These are phyloP conservation scores for Breynia disticha DNA, from an alignment of 441 rosid species.

Conservation along the genomic window DNA sequence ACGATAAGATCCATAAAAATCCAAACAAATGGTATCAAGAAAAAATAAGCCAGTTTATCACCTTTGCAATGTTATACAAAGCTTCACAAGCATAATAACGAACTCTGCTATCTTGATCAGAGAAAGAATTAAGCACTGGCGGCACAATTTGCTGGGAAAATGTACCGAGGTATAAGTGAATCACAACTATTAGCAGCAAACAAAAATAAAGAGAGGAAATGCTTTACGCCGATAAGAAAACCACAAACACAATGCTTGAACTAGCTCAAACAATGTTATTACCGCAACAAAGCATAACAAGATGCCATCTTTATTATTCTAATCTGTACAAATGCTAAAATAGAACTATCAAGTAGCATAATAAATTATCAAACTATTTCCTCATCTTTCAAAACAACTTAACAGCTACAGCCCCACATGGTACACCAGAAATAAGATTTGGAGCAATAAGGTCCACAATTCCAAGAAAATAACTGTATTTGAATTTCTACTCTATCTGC, in stretches of 20 bases:
- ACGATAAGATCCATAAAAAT: slow-evolving; percentile 12
- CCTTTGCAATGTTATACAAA: slow-evolving; percentile 98
- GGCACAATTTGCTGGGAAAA: slow-evolving; percentile 86
- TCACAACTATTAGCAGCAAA: neutral
- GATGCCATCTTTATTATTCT: too few relatives aligned
- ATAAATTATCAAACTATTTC: too few relatives aligned
- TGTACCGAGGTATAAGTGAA: slow-evolving; percentile 15
- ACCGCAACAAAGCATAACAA: too few relatives aligned
- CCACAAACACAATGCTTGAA: too few relatives aligned
- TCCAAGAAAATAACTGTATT: neutral
- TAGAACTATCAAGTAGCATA: too few relatives aligned
- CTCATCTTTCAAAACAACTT: too few relatives aligned
- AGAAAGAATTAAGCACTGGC: slow-evolving; percentile 83
- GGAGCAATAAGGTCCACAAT: neutral
- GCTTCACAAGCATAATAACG: slow-evolving; percentile 99
- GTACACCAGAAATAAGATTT: neutral
- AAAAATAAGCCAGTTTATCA: slow-evolving; percentile 19
- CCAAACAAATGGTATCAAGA: neutral
- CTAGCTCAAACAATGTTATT: too few relatives aligned
- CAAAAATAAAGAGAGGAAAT: neutral
- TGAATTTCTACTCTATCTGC: neutral
- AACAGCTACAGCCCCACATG: neutral
- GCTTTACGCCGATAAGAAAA: neutral
- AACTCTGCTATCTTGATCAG: slow-evolving; percentile 98
- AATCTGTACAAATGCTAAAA: too few relatives aligned